Evolutionary conservation across 805 yeast species (phyloP), one percentile per base, ranked within the genome.

Genomic region (Kazachstania viticola): DNA sequence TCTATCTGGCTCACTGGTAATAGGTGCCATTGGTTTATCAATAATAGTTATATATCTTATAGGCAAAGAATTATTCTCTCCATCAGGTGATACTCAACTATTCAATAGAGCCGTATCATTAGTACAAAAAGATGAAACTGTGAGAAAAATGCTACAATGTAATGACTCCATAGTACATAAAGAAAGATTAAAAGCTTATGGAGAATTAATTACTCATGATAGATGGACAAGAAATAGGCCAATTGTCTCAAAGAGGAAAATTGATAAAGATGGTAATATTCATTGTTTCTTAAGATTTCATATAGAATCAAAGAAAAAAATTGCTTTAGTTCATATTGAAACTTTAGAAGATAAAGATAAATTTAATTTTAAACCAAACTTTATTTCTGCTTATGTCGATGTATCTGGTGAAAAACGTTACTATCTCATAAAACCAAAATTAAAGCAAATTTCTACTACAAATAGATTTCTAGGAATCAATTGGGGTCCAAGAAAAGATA

Each of bases 221-320:
- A 73, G 73, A 46, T 83, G 95, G 88, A 79, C 84, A 6, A 72
- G 94, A 61, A 81, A 81, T 50, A 73, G 95, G 59, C 95, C 95
- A 2, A 72, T 82, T 25, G 73, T 75, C 30, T 73, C 91, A 11
- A 59, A 68, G 16, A 60, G 69, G 18, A 65, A 76, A 37, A 58
- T 72, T 34, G 94, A 79, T 32, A 69, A 72, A 38, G 77, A 78
- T 36, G 94, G 94, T 2, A 72, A 75, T 44, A 91, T 81, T 42
- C 93, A 80, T 44, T 65, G 81, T 45, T 64, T 75, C 36, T 79
- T 87, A 91, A 75, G 79, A 51, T 85, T 85, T 57, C 85, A 79
- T 48, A 88, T 87, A 26, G 87, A 82, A 51, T 75, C 93, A 26
- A 69, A 68, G 21, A 53, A 63, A 15, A 71, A 62, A 33, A 69